Evolutionary conservation across 441 rosid genomes (phyloP), one percentile per base, ranked within the genome.

Genomic region (Syzygium syzygioides): DNA sequence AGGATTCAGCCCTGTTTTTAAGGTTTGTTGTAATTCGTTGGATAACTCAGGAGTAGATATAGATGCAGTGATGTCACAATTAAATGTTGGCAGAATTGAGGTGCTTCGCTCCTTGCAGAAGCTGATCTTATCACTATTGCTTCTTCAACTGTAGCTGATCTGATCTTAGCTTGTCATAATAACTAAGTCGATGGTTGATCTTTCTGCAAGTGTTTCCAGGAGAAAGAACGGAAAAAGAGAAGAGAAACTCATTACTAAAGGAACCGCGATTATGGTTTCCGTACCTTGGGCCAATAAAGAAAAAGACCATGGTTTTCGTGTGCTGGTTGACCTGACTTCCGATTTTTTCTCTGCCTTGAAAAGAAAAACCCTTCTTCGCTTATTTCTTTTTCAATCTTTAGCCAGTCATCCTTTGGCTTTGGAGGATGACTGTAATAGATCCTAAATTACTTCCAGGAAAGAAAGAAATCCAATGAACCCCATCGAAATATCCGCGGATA

Each of bases 1-100:
- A 85, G 97, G 98, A 71, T 96, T 91, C 86, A 95, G 98, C 88
- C 93, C 94, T n/a, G 97, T 96, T 30, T 95, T 87, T 88, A 93
- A 89, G 95, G 95, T 93, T 90, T 32, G 79, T 41, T 19, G 20
- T 87, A 18, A 37, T 53, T 37, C 41, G 41, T 37, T 37, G 41
- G 41, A 37, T 32, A 32, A 37, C 5, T 37, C 41, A 37, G 5
- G 41, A 37, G 41, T 37, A 37, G 41, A 37, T 37, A 4, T 37
- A 37, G 41, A 37, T 37, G 41, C 41, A 37, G 5, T 37, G 41
- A 37, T 37, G 41, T 37, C 41, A 37, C 41, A 37, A 37, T 37
- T 37, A 37, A 37, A 37, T 37, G 41, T 37, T 4, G 41, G 41
- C 41, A 37, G 41, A 37, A 37, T 37, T 37, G 41, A 37, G 41